Conservation (phyloP, 2,329 filamentous ascomycete species). For the Raffaelea ambrosiae region DNA sequence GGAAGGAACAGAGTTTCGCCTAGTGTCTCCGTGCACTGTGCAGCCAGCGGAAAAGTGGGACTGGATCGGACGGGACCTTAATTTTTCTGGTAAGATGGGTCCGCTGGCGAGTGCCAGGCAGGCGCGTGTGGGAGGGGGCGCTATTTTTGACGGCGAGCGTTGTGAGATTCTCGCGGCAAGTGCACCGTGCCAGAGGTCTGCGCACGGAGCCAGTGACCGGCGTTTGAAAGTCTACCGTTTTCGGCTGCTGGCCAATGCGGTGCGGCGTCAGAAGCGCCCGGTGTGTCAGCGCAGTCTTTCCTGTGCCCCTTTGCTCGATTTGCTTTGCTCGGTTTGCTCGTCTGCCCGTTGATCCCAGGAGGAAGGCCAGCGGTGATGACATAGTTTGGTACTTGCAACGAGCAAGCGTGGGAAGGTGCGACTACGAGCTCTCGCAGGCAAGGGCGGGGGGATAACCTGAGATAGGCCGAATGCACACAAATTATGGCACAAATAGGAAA, state of each 20-base stretch:
- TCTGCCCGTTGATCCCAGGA: no score
- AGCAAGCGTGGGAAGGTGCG: no score
- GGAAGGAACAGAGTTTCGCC: not conserved
- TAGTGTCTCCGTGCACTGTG: slow-evolving; percentile 1
- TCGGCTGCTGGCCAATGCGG: not conserved
- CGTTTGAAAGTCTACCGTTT: not conserved
- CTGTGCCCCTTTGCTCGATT: no score
- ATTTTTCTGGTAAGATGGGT: not conserved
- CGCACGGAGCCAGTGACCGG: not conserved
- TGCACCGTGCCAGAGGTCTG: not conserved
- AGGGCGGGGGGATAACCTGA: no score
- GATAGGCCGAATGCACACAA: no score
- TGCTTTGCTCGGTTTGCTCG: no score
- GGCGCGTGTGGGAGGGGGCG: slow-evolving; percentile 6
- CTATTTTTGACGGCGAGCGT: slow-evolving; percentile 4
- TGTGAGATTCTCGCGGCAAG: not conserved
- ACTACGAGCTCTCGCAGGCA: no score
- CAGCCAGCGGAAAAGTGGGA: not conserved
- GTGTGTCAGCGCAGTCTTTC: not conserved
- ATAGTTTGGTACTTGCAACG: no score
- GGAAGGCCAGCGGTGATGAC: no score
- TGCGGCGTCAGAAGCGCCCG: not conserved
- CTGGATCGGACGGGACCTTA: slow-evolving; percentile 9
- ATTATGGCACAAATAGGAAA: no score
- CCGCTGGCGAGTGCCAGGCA: not conserved